Base-by-base conservation (phyloP, 1,284 basidiomycete species). In the Cystobasidium pallidum region DNA sequence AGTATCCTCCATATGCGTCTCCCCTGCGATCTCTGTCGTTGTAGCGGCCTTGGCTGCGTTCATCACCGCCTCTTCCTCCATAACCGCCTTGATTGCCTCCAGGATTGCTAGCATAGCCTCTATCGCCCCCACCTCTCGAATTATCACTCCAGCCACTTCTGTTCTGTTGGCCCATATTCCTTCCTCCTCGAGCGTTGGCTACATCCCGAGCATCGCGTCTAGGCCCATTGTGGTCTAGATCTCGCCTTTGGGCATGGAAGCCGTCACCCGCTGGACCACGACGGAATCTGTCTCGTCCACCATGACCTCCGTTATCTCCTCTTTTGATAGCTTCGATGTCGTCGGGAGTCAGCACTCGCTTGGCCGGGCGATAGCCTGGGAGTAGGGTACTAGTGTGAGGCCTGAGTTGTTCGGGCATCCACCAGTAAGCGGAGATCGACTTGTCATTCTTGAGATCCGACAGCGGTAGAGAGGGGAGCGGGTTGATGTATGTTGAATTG, bases 341-440 rank as follows among this genome's bases (percentile, higher is more conserved):
- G 21, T 85, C 83, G 15, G 88, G 81, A 4, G 85, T 88, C 30
- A 99, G 84, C 1, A 88, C 82, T 1, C 88, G 86, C 45, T 84
- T 82, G 0, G 87, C 85, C 64, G 85, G 85, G 73, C 84, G 86
- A 47, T 88, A 87, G 1, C 92, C 91, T 6, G 89, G 88, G 0
- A 99, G 84, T 26, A 99, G 82, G 26, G 90, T 84, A 17, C 92
- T 95, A 58, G 87, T 88, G 80, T 99, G 96, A 3, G 92, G 91
- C 4, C 86, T 86, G 26, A 88, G 80, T 79, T 97, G 94, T 77
- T 88, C 86, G 0, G 96, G 94, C 85, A 94, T 97, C 80, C 88
- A 89, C 82, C 94, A 99, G 24, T 89, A 82, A 0, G 89, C 93
- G 0, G 92, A 94, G 11, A 99, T 84, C 11, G 94, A 91, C 45